phyloP scores from a whole-genome alignment of 78 protist genomes.

The Dictyostelium brefeldianum region DNA sequence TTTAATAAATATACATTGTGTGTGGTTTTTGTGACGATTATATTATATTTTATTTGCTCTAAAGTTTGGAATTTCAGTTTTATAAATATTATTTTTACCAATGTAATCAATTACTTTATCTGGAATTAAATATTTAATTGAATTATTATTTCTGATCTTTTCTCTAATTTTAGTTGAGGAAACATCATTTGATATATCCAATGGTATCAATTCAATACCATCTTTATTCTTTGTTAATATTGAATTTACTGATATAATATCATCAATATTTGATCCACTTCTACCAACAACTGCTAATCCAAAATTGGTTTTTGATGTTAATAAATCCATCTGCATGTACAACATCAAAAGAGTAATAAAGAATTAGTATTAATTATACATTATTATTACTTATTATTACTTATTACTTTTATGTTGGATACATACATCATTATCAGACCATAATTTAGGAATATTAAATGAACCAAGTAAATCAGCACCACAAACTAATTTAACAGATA shows the following conservation, averaged over 20 bases:
- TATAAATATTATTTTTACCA: slow-evolving; percentile 25
- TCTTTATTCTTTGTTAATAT: slow-evolving; percentile 39
- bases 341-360: background rate
- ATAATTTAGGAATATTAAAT: slow-evolving; percentile 70
- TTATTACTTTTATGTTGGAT: background rate
- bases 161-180: slow-evolving; percentile 70
- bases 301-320: slow-evolving; percentile 45
- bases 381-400: background rate
- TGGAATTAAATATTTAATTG: slow-evolving; percentile 59
- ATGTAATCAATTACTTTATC: slow-evolving; percentile 51
- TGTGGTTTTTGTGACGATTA: no score
- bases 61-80: slow-evolving; percentile 7
- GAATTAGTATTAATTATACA: no score
- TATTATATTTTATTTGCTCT: background rate
- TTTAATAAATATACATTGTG: no score
- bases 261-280: slow-evolving; percentile 48
- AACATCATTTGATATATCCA: slow-evolving; percentile 44
- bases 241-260: slow-evolving; percentile 15
- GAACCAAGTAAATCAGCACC: slow-evolving; percentile 75
- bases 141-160: background rate
- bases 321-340: slow-evolving; percentile 23
- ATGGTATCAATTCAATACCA: background rate
- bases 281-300: slow-evolving; percentile 49
- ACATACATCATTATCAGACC: slow-evolving; percentile 71
- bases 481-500: slow-evolving; percentile 30